These are phyloP conservation scores for Podospora sp. DNA, from an alignment of 495 filamentous ascomycete species.

Conservation along the genomic window DNA sequence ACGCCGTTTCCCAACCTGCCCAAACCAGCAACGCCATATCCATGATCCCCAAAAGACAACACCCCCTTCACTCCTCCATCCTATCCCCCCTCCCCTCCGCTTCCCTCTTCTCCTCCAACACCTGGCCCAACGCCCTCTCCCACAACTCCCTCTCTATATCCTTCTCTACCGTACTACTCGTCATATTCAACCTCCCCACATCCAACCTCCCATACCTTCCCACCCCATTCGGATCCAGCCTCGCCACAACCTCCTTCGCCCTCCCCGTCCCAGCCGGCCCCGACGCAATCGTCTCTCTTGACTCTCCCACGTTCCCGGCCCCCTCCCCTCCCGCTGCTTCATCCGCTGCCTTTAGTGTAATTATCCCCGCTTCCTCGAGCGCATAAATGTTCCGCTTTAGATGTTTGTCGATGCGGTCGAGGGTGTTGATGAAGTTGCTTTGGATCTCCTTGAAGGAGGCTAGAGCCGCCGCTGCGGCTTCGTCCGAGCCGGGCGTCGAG, in stretches of 20 bases:
- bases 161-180: constrained; percentile 72
- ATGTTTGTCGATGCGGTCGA: constrained; percentile 69
- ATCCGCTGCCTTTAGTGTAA: constrained; percentile 47
- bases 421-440: constrained; percentile 63
- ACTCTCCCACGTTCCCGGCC: neutral
- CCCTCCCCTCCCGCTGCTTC: neutral
- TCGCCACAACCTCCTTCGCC: constrained; percentile 22
- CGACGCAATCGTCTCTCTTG: neutral
- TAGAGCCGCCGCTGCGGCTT: constrained; percentile 51
- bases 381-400: constrained; percentile 78
- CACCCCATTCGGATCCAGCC: constrained; percentile 50
- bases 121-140: constrained; percentile 55
- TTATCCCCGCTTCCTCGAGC: constrained; percentile 74
- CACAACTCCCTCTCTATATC: constrained; percentile 81
- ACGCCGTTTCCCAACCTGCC: constrained; percentile 1
- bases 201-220: constrained; percentile 67
- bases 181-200: constrained; percentile 82
- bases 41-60: neutral
- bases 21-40: neutral
- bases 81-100: constrained; percentile 12
- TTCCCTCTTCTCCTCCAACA: constrained; percentile 25
- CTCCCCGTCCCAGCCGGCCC: neutral
- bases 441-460: constrained; percentile 65
- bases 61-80: constrained; percentile 30
- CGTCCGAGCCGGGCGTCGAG: constrained; percentile 1